Conservation (phyloP, 331 rosid genomes). For the Stylosanthes scabra region DNA sequence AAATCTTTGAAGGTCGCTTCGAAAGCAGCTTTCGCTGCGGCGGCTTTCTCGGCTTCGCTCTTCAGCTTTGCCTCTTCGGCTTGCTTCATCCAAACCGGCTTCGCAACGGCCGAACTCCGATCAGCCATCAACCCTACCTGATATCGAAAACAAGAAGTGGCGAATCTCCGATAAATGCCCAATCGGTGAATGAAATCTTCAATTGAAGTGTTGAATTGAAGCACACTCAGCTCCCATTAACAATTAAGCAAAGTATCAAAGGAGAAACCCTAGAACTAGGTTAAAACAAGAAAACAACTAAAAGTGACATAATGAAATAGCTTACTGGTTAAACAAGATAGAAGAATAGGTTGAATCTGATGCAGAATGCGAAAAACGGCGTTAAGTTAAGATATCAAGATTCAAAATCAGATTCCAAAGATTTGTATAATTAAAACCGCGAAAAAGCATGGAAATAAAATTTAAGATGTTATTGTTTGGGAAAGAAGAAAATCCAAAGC, state of each 20-base stretch:
- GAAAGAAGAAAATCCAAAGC: constrained; percentile 10
- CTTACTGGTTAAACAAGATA: not conserved
- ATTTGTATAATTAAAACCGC: not conserved
- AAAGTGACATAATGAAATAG: not conserved
- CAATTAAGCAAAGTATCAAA: not conserved
- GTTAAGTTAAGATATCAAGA: not conserved
- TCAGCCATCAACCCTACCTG: constrained; percentile 78
- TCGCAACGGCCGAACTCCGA: constrained; percentile 67
- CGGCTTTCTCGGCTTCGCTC: constrained; percentile 92
- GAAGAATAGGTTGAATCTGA: not conserved
- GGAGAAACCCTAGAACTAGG: constrained; percentile 31
- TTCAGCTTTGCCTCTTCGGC: constrained; percentile 95
- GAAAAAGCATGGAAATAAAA: not conserved
- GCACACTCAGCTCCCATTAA: not conserved
- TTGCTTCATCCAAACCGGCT: constrained; percentile 98
- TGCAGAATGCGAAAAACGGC: not conserved
- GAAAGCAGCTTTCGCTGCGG: constrained; percentile 96
- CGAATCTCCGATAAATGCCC: constrained; percentile 23
- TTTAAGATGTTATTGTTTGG: too few species aligned
- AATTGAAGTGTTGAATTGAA: not conserved
- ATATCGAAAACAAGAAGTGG: not conserved
- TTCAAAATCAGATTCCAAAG: not conserved
- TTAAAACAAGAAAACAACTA: not conserved
- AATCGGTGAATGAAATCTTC: not conserved
- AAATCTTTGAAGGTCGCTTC: constrained; percentile 93